Percentiles rank a stretch among this genome's conserved stretches.
Evolutionary conservation across 225 moss, liverwort and hornwort species (phyloP).

Genomic region (Neckera pumila): DNA sequence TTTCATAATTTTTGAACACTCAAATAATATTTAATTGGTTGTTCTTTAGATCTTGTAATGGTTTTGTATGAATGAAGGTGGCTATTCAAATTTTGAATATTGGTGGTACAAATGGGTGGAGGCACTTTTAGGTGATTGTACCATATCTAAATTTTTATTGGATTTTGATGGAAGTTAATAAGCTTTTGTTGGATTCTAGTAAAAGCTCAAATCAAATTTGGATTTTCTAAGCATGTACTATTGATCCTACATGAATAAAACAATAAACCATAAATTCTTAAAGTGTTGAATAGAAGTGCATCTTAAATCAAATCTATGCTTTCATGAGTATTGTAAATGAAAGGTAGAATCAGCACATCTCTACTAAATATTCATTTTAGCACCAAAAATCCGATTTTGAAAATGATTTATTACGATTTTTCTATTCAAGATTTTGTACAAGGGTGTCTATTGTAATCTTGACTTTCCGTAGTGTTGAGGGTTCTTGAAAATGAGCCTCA

Average conservation of each 20-base stretch:
- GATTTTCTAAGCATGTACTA: not conserved
- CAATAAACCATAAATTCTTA: not conserved
- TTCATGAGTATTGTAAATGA: not conserved
- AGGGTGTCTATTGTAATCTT: too few species aligned
- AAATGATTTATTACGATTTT: too few species aligned
- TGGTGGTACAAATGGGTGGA: fast-evolving
- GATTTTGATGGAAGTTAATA: not conserved
- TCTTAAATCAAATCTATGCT: not conserved
- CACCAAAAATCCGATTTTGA: too few species aligned
- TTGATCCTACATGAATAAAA: fast-evolving
- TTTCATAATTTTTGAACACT: not conserved
- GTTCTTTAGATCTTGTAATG: not conserved
- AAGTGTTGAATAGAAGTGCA: not conserved
- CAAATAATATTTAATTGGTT: not conserved
- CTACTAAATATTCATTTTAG: not conserved
- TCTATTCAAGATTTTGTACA: too few species aligned
- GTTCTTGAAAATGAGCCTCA: too few species aligned
- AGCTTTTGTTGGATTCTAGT: not conserved
- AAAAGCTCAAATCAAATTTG: not conserved
- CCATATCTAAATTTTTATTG: not conserved
- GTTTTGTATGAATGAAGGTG: not conserved
- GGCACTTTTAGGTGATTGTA: fast-evolving
- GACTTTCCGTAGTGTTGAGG: too few species aligned
- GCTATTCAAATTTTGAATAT: not conserved
- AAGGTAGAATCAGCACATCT: fast-evolving